These are phyloP conservation scores for Ilex aquifolium DNA, from an alignment of 257 asterid genomes.

Conservation along the genomic window DNA sequence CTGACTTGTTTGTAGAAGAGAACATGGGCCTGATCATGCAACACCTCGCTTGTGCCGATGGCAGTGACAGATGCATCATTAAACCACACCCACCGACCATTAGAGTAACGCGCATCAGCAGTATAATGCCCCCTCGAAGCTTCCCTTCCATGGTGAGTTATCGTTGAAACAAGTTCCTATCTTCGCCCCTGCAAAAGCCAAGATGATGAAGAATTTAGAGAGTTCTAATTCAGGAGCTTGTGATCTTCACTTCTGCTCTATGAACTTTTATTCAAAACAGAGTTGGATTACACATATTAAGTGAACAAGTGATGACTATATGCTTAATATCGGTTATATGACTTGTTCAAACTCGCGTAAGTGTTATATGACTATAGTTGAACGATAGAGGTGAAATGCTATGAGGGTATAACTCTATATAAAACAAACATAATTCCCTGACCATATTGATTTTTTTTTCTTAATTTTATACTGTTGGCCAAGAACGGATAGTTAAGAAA, in stretches of 20 bases:
- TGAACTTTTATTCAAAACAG: not conserved
- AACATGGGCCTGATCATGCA: constrained; percentile 79
- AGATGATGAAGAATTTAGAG: not conserved
- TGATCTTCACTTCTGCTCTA: constrained; percentile 58
- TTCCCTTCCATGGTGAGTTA: constrained; percentile 91
- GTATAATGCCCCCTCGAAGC: constrained; percentile 97
- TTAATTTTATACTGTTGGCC: no score
- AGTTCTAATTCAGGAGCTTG: no score
- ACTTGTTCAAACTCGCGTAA: no score
- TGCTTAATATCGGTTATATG: no score
- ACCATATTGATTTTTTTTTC: no score
- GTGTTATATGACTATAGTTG: no score
- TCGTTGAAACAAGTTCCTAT: constrained; percentile 73
- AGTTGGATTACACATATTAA: no score
- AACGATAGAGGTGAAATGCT: no score
- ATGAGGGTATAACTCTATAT: no score
- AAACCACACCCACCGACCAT: constrained; percentile 78
- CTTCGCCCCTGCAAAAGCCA: constrained; percentile 57
- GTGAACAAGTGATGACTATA: no score
- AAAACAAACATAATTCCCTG: no score
- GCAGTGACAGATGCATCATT: constrained; percentile 70
- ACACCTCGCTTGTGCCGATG: constrained; percentile 46
- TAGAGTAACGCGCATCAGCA: constrained; percentile 53
- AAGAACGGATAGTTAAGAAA: constrained; percentile 4
- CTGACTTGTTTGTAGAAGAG: constrained; percentile 66